These are phyloP conservation scores for Phaeotremella fagi DNA, from an alignment of 768 basidiomycete genomes.

Conservation along the genomic window DNA sequence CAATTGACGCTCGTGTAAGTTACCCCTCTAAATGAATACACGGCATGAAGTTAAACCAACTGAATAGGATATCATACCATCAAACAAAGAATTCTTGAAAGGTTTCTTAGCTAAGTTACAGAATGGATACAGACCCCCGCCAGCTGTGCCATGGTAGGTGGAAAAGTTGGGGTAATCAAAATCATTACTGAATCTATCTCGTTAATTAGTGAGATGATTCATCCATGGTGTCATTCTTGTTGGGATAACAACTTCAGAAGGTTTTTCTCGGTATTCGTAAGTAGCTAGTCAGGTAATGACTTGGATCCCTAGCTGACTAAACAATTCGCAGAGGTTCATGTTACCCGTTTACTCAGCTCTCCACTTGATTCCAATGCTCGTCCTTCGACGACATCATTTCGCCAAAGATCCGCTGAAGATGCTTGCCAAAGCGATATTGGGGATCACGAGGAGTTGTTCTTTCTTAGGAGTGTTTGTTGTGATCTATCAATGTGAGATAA, in stretches of 20 bases:
- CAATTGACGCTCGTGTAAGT: conserved; percentile 56
- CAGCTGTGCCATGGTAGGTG: conserved; percentile 48
- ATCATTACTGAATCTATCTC: no score
- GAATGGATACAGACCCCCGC: conserved; percentile 35
- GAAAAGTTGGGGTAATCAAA: no score
- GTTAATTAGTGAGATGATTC: conserved; percentile 61
- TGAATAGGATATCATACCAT: conserved; percentile 37
- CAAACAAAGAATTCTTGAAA: conserved; percentile 30
- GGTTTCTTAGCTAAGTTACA: conserved; percentile 26
- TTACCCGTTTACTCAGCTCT: conserved; percentile 69
- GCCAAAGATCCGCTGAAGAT: conserved; percentile 62
- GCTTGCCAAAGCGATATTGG: conserved; percentile 61
- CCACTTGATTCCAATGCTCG: conserved; percentile 77
- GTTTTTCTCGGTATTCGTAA: conserved; percentile 75
- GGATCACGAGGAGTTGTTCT: conserved; percentile 75
- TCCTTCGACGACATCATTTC: conserved; percentile 72
- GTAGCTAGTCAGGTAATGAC: conserved; percentile 55
- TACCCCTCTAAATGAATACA: no score
- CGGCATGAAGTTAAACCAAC: no score
- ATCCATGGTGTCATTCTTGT: conserved; percentile 68
- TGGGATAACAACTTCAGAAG: conserved; percentile 60
- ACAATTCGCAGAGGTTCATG: conserved; percentile 47
- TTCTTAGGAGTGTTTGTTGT: conserved; percentile 80
- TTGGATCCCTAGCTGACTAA: no score
- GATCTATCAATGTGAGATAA: conserved; percentile 69